Percentiles rank a stretch among this genome's conserved stretches.
These are phyloP conservation scores for Madurella fahalii DNA, from an alignment of 2,329 filamentous ascomycete genomes.

Conservation along the genomic window DNA sequence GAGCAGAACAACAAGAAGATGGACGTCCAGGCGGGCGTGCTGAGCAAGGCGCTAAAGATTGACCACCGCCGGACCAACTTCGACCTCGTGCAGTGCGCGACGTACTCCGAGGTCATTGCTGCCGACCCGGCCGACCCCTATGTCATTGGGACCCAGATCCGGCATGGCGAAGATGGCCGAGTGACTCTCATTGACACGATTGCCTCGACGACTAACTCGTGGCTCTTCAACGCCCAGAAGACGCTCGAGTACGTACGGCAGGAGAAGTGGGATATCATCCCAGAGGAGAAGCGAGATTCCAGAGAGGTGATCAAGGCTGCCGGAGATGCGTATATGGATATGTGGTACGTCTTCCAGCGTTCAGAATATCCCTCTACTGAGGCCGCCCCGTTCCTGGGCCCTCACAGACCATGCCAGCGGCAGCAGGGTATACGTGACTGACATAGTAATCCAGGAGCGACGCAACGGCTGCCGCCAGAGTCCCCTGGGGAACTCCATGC, in stretches of 20 bases:
- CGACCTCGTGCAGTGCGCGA: constrained; percentile 34
- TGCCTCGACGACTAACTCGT: constrained; percentile 32
- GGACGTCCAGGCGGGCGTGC: constrained; percentile 21
- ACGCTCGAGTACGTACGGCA: constrained; percentile 32
- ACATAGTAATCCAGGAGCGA: constrained; percentile 18
- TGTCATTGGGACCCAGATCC: constrained; percentile 36
- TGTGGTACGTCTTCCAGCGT: constrained; percentile 23
- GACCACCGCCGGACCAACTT: constrained; percentile 33
- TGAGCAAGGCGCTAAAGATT: constrained; percentile 30
- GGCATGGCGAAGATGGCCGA: constrained; percentile 23
- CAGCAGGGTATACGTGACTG: neutral
- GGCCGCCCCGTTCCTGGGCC: too few species aligned
- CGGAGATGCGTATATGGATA: constrained; percentile 36
- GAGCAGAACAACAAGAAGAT: constrained; percentile 32
- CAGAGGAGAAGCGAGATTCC: constrained; percentile 26
- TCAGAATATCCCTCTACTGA: neutral
- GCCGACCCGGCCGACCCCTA: constrained; percentile 32
- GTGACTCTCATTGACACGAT: constrained; percentile 32
- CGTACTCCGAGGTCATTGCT: constrained; percentile 40
- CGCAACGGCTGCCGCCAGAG: constrained; percentile 26
- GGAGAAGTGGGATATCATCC: constrained; percentile 33
- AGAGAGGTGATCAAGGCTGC: constrained; percentile 30
- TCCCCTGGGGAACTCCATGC: constrained; percentile 38
- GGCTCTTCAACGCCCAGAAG: constrained; percentile 36
- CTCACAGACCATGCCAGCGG: too few species aligned